Evolutionary conservation across 352 stramenopile species (phyloP).

Genomic region (Globisporangium polare): DNA sequence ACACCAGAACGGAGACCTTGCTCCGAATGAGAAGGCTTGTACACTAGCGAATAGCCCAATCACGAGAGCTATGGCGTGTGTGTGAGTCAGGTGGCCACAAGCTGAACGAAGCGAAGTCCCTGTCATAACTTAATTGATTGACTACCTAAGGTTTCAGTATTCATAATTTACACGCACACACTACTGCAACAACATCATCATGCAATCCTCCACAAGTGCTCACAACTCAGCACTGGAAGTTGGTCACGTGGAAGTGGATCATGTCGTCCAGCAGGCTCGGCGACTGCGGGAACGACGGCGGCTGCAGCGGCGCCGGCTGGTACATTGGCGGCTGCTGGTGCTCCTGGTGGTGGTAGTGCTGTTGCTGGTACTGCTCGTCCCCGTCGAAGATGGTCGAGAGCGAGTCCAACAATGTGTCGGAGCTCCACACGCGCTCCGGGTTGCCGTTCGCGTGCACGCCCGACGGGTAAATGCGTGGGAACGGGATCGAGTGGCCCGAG

Average conservation of each 20-base stretch:
- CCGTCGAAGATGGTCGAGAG: conserved; percentile 35
- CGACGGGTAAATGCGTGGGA: conserved; percentile 4
- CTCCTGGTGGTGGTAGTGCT: background rate
- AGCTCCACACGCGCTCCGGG: conserved; percentile 8
- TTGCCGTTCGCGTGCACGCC: background rate
- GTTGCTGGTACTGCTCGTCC: conserved; percentile 2
- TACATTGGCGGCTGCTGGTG: background rate
- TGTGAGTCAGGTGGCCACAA: background rate
- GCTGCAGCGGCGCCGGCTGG: background rate
- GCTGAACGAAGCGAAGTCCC: background rate
- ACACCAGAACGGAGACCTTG: background rate
- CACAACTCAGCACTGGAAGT: conserved; percentile 22
- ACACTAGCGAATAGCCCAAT: background rate
- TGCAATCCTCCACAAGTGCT: background rate
- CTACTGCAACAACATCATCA: background rate
- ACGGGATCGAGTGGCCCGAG: background rate
- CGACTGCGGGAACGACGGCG: conserved; percentile 7
- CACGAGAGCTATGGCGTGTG: background rate
- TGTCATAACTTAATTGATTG: background rate
- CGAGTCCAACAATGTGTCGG: conserved; percentile 17
- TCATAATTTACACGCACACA: conserved; percentile 4
- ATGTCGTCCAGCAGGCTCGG: conserved; percentile 42
- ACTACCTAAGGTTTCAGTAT: background rate
- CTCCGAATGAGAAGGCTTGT: background rate
- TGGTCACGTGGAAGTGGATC: conserved; percentile 43